Conservation (phyloP, 2,329 filamentous ascomycete genomes). For the Xylaria sp. region DNA sequence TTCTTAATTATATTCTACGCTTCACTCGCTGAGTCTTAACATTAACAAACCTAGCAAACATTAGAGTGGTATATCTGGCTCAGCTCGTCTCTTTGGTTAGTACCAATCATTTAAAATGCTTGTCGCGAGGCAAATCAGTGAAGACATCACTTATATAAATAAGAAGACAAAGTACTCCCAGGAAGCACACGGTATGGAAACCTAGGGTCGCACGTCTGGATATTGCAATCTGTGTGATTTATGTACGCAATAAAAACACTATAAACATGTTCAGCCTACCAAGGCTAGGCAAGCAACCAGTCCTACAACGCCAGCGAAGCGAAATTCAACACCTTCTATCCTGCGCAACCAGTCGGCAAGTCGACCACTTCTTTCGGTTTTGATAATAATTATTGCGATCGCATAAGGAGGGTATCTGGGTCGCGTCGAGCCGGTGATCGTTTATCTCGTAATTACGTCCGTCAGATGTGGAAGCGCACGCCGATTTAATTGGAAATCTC, state of each 20-base stretch:
- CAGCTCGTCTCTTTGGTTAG: neutral
- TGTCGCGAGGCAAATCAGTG: neutral
- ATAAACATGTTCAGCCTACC: constrained; percentile 6
- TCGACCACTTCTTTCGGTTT: constrained; percentile 13
- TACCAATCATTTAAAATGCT: neutral
- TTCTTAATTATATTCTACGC: neutral
- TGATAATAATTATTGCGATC: constrained; percentile 15
- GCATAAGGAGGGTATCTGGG: constrained; percentile 25
- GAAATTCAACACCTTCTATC: constrained; percentile 20
- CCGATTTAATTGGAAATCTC: constrained; percentile 51
- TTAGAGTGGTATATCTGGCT: neutral
- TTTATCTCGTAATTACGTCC: constrained; percentile 25
- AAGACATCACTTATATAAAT: neutral
- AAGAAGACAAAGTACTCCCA: neutral
- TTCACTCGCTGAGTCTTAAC: neutral
- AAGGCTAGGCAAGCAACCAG: constrained; percentile 3
- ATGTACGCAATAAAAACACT: constrained; percentile 8
- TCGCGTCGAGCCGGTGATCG: constrained; percentile 1
- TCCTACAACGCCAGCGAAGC: constrained; percentile 27
- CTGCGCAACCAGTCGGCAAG: constrained; percentile 6
- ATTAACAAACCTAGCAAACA: neutral
- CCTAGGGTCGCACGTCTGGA: neutral
- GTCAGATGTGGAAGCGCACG: constrained; percentile 6
- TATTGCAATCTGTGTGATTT: constrained; percentile 3
- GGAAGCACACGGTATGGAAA: neutral